Evolutionary conservation across 768 basidiomycete genomes (phyloP).

Genomic region (Mycena haematopus): DNA sequence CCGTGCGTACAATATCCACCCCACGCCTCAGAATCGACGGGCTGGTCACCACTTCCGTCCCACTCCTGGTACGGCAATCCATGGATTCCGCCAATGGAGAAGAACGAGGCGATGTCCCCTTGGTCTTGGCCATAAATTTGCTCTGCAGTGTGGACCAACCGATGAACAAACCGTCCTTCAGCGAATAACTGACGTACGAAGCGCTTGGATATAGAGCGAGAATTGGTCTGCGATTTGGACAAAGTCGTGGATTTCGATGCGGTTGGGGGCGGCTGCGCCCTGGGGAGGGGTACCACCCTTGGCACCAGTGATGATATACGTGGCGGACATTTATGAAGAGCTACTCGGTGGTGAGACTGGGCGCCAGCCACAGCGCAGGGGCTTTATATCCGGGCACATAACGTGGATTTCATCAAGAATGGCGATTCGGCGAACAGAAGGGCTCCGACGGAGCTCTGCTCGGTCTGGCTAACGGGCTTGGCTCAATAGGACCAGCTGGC

Average conservation of each 20-base stretch:
- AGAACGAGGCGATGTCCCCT: constrained; percentile 44
- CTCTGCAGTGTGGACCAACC: constrained; percentile 29
- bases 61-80: constrained; percentile 54
- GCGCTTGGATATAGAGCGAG: constrained; percentile 58
- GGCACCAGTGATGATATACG: constrained; percentile 30
- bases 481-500: no score
- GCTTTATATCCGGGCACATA: constrained; percentile 1
- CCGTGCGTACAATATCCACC: constrained; percentile 64
- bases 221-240: constrained; percentile 51
- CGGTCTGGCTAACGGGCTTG: background rate
- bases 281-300: constrained; percentile 22
- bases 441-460: background rate
- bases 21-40: constrained; percentile 36
- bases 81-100: constrained; percentile 57
- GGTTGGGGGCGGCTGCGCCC: constrained; percentile 38
- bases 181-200: constrained; percentile 40
- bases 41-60: constrained; percentile 45
- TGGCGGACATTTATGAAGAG: constrained; percentile 21
- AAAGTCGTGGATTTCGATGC: constrained; percentile 52
- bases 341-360: background rate
- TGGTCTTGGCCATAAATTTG: constrained; percentile 40
- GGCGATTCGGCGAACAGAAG: no score
- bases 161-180: background rate
- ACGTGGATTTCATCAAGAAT: background rate
- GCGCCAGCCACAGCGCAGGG: background rate